Evolutionary conservation across 495 filamentous ascomycete species (phyloP).

Genomic region (Talaromyces stipitatus): DNA sequence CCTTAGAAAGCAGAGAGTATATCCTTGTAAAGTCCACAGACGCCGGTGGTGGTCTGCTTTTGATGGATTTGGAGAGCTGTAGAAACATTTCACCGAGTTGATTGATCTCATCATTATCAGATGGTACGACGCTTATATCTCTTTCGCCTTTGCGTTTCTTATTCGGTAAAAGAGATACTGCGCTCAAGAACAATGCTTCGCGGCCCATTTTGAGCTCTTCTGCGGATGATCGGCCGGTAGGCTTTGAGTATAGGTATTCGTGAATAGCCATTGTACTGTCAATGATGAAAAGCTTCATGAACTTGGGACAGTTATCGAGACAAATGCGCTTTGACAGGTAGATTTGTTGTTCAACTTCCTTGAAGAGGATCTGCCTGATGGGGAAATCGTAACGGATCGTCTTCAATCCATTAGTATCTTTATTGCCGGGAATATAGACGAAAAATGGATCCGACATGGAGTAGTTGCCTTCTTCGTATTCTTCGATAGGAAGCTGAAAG

Average conservation of each 20-base stretch:
- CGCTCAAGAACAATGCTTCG: slow-evolving; percentile 7
- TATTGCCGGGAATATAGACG: slow-evolving; percentile 23
- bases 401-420: background rate
- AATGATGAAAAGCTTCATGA: slow-evolving; percentile 32
- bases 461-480: slow-evolving; percentile 8
- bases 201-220: slow-evolving; percentile 1
- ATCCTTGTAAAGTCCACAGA: background rate
- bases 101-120: background rate
- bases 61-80: background rate
- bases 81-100: background rate
- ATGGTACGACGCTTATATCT: background rate
- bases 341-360: slow-evolving; percentile 19
- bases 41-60: background rate
- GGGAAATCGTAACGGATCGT: background rate
- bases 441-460: slow-evolving; percentile 30
- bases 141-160: background rate
- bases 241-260: slow-evolving; percentile 18
- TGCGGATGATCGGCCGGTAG: slow-evolving; percentile 38
- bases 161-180: background rate
- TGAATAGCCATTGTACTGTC: slow-evolving; percentile 26
- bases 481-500: slow-evolving; percentile 25
- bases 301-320: slow-evolving; percentile 5
- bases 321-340: background rate
- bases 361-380: slow-evolving; percentile 28
- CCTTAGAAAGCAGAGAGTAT: background rate